phyloP scores from a whole-genome alignment of 1,284 basidiomycete genomes.

The Wallemia hederae region DNA sequence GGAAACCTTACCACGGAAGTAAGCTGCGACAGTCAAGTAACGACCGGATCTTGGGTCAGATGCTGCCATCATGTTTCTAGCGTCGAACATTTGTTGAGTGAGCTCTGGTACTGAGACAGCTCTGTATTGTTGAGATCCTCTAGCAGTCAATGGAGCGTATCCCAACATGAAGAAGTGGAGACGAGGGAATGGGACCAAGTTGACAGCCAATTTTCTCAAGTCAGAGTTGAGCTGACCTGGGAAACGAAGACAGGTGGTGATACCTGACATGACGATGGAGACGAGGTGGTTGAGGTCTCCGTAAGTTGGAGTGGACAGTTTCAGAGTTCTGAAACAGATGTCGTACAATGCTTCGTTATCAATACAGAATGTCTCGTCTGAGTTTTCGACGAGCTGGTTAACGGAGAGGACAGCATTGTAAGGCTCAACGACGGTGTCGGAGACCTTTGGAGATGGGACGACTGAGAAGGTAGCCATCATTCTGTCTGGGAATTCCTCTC shows the following conservation, averaged over 20 bases:
- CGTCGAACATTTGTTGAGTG: conserved; percentile 94
- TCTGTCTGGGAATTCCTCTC: conserved; percentile 30
- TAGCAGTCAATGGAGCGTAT: conserved; percentile 76
- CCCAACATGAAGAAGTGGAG: conserved; percentile 99
- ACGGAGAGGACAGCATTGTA: conserved; percentile 32
- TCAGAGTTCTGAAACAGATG: conserved; percentile 89
- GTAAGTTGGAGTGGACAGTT: conserved; percentile 74
- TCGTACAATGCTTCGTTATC: conserved; percentile 97
- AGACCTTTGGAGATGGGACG: conserved; percentile 29
- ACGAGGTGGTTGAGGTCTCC: conserved; percentile 93
- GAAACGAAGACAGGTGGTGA: conserved; percentile 52
- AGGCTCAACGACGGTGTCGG: conserved; percentile 30
- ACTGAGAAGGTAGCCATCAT: conserved; percentile 35
- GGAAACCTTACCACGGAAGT: conserved; percentile 94
- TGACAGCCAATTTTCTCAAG: conserved; percentile 83
- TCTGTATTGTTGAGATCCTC: conserved; percentile 74
- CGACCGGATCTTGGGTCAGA: conserved; percentile 82
- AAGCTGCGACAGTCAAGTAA: conserved; percentile 76
- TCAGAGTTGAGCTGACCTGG: conserved; percentile 97
- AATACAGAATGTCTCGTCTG: conserved; percentile 32
- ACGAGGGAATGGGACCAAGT: conserved; percentile 98
- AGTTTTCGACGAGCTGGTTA: conserved; percentile 32
- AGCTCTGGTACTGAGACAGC: conserved; percentile 86
- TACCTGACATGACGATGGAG: conserved; percentile 91
- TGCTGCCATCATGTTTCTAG: conserved; percentile 96